phyloP scores from a whole-genome alignment of 2,329 filamentous ascomycete species.

The Anisogramma anomala region DNA sequence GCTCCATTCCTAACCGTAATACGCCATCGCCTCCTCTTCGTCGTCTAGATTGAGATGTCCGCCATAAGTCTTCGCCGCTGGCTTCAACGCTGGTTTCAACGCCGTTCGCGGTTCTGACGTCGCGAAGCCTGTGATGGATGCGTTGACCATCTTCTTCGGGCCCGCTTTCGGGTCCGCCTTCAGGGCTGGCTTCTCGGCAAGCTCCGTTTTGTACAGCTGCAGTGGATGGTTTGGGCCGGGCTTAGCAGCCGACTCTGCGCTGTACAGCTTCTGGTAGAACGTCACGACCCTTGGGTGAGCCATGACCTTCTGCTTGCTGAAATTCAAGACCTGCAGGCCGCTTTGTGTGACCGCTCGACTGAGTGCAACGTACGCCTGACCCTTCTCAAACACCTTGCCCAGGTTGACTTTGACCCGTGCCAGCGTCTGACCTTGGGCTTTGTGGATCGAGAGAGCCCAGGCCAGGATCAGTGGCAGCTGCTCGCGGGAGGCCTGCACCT shows the following conservation, averaged over 20 bases:
- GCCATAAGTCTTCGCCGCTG: constrained; percentile 14
- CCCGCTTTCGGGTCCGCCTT: too few species aligned
- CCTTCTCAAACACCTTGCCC: constrained; percentile 87
- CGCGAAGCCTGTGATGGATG: constrained; percentile 31
- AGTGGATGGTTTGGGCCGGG: constrained; percentile 20
- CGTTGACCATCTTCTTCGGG: constrained; percentile 14
- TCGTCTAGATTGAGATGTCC: constrained; percentile 11
- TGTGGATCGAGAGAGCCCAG: constrained; percentile 96
- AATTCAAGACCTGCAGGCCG: constrained; percentile 77
- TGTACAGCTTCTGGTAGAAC: constrained; percentile 77
- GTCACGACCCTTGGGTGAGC: constrained; percentile 75
- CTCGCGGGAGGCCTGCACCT: constrained; percentile 76
- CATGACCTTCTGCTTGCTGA: constrained; percentile 85
- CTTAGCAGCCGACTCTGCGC: constrained; percentile 41
- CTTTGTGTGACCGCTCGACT: constrained; percentile 82
- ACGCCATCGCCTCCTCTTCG: constrained; percentile 13
- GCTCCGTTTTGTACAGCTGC: constrained; percentile 62
- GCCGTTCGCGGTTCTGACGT: constrained; percentile 22
- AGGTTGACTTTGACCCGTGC: constrained; percentile 92
- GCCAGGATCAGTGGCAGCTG: constrained; percentile 84
- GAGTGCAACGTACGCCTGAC: constrained; percentile 92
- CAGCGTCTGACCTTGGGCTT: constrained; percentile 89
- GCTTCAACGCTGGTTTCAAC: too few species aligned
- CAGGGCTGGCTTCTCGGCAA: constrained; percentile 16
- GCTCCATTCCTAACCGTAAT: background rate